phyloP scores from a whole-genome alignment of 2,329 filamentous ascomycete species.

The Clonostachys sp. region DNA sequence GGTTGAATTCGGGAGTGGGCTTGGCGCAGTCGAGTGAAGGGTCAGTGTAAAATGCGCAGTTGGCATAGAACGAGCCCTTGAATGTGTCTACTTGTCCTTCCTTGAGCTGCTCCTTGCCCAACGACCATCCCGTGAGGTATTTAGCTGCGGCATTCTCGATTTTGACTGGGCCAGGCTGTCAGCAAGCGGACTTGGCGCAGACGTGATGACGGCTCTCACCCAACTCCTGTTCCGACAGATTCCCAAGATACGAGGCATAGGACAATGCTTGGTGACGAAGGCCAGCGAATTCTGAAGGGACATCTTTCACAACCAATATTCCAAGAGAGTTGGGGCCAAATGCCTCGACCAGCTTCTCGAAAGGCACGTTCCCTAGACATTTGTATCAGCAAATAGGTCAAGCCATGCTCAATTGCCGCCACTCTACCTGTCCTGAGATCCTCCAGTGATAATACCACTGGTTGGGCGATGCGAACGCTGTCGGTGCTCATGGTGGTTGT shows the following conservation, averaged over 20 bases:
- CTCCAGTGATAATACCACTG: constrained; percentile 56
- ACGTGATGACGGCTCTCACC: constrained; percentile 38
- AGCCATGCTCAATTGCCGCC: background rate
- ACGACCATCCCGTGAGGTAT: constrained; percentile 72
- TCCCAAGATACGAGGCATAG: constrained; percentile 85
- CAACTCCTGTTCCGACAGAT: constrained; percentile 67
- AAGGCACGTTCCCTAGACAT: constrained; percentile 57
- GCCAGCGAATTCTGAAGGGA: constrained; percentile 67
- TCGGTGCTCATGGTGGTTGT: background rate
- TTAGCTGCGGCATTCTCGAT: constrained; percentile 57
- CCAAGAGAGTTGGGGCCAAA: constrained; percentile 90
- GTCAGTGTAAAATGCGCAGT: constrained; percentile 74
- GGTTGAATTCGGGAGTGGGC: constrained; percentile 53
- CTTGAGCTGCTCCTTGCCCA: constrained; percentile 76
- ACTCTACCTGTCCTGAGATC: constrained; percentile 52
- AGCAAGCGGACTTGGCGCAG: background rate
- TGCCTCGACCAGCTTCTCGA: constrained; percentile 67
- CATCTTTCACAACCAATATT: constrained; percentile 87
- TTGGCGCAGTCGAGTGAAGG: constrained; percentile 54
- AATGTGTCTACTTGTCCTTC: constrained; percentile 74
- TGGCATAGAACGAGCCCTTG: constrained; percentile 82
- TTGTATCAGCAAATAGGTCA: background rate
- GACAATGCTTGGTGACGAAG: constrained; percentile 73
- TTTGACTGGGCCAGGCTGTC: constrained; percentile 29
- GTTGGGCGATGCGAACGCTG: constrained; percentile 32